phyloP scores from a whole-genome alignment of 305 asterid species.

The Plantago coronopus region DNA sequence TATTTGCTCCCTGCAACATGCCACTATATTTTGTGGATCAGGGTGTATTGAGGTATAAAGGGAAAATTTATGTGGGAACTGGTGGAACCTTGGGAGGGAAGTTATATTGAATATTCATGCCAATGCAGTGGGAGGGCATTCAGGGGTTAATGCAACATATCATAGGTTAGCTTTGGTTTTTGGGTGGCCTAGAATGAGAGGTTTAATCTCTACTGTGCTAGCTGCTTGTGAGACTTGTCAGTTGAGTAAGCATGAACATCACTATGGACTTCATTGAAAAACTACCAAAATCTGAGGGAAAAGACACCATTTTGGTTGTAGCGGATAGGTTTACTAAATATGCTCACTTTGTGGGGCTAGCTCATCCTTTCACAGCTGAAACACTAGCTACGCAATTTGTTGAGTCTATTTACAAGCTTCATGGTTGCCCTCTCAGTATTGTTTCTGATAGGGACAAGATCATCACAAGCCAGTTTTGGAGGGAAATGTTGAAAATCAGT shows the following conservation, averaged over 20 bases:
- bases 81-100: background rate
- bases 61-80: background rate
- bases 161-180: background rate
- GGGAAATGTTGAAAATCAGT: background rate
- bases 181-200: no score
- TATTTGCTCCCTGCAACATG: background rate
- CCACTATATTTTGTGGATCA: background rate
- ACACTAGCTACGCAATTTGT: background rate
- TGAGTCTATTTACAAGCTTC: background rate
- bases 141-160: background rate
- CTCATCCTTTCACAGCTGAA: background rate
- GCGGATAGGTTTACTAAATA: slow-evolving; percentile 7
- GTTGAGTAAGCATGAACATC: background rate
- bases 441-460: no score
- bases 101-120: background rate
- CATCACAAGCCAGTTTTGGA: slow-evolving; percentile 12
- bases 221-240: background rate
- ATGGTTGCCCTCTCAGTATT: background rate
- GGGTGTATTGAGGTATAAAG: background rate
- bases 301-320: background rate
- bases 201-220: no score
- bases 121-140: background rate
- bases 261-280: slow-evolving; percentile 15
- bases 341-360: background rate
- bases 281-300: background rate